Conservation (phyloP, 805 yeast species). For the Tetrapisispora nanseiensis region DNA sequence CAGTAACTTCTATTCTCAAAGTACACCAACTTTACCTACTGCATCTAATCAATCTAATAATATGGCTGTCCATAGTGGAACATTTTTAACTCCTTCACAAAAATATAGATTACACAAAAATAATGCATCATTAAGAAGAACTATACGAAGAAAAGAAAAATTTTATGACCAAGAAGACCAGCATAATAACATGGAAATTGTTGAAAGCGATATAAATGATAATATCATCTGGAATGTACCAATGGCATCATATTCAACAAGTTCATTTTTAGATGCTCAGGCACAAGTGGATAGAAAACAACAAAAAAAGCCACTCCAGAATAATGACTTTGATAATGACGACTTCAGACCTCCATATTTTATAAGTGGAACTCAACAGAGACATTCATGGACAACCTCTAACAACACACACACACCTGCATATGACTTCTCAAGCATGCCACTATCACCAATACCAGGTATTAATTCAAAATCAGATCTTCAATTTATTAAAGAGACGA, state of each 20-base stretch:
- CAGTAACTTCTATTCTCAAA: not conserved
- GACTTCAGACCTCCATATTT: not conserved
- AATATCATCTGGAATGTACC: conserved; percentile 45
- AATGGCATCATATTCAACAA: conserved; percentile 32
- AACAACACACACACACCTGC: not conserved
- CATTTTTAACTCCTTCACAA: conserved; percentile 32
- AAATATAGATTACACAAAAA: conserved; percentile 30
- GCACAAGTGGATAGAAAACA: not conserved
- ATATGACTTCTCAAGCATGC: conserved; percentile 21
- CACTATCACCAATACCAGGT: conserved; percentile 46
- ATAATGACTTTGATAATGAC: not conserved
- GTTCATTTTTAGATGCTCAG: conserved; percentile 16
- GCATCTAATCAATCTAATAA: conserved; percentile 11
- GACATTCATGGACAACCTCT: not conserved
- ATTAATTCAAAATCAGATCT: conserved; percentile 22
- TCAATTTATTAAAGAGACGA: conserved; percentile 27
- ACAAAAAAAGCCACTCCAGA: not conserved
- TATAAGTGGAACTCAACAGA: not conserved
- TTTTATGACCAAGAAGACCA: conserved; percentile 28
- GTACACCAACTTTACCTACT: conserved; percentile 4
- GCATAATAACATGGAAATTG: conserved; percentile 7
- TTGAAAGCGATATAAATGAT: conserved; percentile 32
- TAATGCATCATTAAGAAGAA: conserved; percentile 23
- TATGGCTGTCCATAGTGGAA: not conserved
- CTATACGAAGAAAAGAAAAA: conserved; percentile 28